A percentile compares a stretch with the other conserved stretches of the same genome.
phyloP scores from a whole-genome alignment of 2,329 filamentous ascomycete genomes.

The Trichoderma simmonsii region DNA sequence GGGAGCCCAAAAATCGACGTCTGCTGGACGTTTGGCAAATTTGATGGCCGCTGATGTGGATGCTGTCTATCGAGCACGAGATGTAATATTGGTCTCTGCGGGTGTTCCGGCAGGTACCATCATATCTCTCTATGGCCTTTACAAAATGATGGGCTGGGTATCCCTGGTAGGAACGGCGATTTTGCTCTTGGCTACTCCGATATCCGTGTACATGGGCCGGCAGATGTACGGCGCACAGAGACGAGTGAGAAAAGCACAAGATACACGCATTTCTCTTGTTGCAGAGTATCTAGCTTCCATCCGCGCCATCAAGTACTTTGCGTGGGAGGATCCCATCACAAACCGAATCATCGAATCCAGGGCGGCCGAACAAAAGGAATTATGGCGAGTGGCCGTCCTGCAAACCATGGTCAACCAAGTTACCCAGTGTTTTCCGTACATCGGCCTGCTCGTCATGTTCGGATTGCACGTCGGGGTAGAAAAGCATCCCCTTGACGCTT shows the following conservation, averaged over 20 bases:
- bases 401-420: slow-evolving; percentile 47
- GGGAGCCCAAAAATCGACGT: slow-evolving; percentile 36
- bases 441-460: slow-evolving; percentile 54
- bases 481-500: slow-evolving; percentile 48
- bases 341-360: slow-evolving; percentile 50
- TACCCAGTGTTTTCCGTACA: slow-evolving; percentile 50
- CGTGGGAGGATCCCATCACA: slow-evolving; percentile 54
- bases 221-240: slow-evolving; percentile 50
- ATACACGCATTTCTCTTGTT: slow-evolving; percentile 54
- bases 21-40: slow-evolving; percentile 52
- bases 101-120: slow-evolving; percentile 47
- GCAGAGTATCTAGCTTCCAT: slow-evolving; percentile 58
- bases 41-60: slow-evolving; percentile 59
- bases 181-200: slow-evolving; percentile 46
- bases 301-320: slow-evolving; percentile 58
- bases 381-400: slow-evolving; percentile 52
- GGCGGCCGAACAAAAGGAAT: slow-evolving; percentile 48
- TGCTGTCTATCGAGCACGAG: slow-evolving; percentile 50
- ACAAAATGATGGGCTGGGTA: slow-evolving; percentile 54
- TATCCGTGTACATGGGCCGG: slow-evolving; percentile 49
- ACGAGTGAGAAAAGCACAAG: slow-evolving; percentile 53
- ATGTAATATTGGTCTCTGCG: slow-evolving; percentile 46
- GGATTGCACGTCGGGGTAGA: slow-evolving; percentile 48
- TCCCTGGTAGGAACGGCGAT: slow-evolving; percentile 51
- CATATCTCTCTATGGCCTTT: slow-evolving; percentile 50